Conservation (phyloP, 257 asterid species). For the Solanum okadae region DNA sequence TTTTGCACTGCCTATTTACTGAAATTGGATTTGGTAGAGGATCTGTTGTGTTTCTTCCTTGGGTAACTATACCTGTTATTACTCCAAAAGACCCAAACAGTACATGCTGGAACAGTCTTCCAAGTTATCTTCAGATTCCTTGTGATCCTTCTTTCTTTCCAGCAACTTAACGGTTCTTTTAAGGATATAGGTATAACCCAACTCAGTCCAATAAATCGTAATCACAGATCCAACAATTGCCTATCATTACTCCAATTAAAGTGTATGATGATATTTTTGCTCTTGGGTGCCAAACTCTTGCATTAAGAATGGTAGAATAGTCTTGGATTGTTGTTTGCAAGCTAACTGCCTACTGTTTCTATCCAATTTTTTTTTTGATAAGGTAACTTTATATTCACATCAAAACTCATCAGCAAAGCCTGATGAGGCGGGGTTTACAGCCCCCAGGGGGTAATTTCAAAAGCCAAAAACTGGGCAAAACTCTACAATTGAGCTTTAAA, state of each 20-base stretch:
- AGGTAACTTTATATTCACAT: too few species aligned
- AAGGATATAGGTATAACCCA: not conserved
- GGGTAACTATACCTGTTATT: not conserved
- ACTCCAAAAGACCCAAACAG: not conserved
- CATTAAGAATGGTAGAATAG: not conserved
- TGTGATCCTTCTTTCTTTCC: not conserved
- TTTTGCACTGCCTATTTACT: not conserved
- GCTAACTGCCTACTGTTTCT: not conserved
- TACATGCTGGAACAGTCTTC: not conserved
- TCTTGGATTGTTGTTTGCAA: not conserved
- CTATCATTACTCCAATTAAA: not conserved
- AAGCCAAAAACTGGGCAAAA: too few species aligned
- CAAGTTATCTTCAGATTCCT: not conserved
- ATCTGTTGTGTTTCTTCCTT: not conserved
- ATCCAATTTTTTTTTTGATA: too few species aligned
- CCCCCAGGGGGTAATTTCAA: too few species aligned
- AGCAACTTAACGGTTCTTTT: not conserved
- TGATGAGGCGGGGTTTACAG: too few species aligned
- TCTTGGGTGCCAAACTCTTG: not conserved
- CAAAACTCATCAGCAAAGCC: too few species aligned
- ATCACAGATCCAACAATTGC: not conserved
- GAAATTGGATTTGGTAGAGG: not conserved
- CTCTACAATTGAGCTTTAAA: too few species aligned
- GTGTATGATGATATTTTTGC: not conserved
- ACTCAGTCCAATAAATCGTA: not conserved